phyloP scores from a whole-genome alignment of 108 stramenopile genomes.

The Tribonema minus region DNA sequence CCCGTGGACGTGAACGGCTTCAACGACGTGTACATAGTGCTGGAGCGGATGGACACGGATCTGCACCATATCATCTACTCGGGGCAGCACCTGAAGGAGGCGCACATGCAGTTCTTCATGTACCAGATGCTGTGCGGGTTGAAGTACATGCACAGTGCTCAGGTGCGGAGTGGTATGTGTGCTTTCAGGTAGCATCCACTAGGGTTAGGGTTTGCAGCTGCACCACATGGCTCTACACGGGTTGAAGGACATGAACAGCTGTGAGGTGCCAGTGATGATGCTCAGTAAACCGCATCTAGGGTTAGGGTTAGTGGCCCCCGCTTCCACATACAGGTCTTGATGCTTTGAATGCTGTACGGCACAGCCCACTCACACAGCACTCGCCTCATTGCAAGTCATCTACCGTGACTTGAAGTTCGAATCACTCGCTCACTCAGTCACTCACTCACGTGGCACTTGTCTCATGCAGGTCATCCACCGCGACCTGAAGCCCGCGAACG shows the following conservation, averaged over 20 bases:
- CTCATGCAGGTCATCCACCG: constrained; percentile 46
- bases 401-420: not conserved
- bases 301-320: too few species aligned
- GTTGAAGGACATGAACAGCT: not conserved
- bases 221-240: too few species aligned
- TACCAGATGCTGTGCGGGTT: constrained; percentile 65
- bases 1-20: constrained; percentile 57
- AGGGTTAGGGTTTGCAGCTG: too few species aligned
- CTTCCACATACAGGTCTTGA: too few species aligned
- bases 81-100: constrained; percentile 56
- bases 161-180: too few species aligned
- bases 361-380: not conserved
- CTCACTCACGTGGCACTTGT: too few species aligned
- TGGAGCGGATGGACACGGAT: constrained; percentile 95
- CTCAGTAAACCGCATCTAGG: not conserved
- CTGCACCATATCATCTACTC: constrained; percentile 63
- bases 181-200: constrained; percentile 32
- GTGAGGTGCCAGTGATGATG: not conserved
- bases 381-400: too few species aligned
- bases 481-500: constrained; percentile 77
- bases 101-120: constrained; percentile 62
- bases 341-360: too few species aligned
- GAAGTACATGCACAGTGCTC: constrained; percentile 63
- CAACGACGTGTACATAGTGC: constrained; percentile 93
- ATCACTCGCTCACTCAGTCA: not conserved